Percentiles rank a stretch among this genome's conserved stretches.
These are phyloP conservation scores for Trichoderma orchidacearum DNA, from an alignment of 495 filamentous ascomycete genomes.

Conservation along the genomic window DNA sequence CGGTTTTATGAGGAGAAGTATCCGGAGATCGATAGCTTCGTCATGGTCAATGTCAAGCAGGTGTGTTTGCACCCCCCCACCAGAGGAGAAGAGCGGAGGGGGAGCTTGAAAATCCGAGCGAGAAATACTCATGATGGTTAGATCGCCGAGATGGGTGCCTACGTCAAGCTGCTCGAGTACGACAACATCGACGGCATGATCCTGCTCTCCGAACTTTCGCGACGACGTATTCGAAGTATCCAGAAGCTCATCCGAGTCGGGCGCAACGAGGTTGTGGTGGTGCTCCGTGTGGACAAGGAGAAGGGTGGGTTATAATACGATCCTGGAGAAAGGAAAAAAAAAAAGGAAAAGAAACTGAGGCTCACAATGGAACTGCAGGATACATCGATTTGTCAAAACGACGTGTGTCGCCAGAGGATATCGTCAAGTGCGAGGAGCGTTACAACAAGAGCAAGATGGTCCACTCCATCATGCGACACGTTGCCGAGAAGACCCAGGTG, in stretches of 20 bases:
- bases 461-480: constrained; percentile 94
- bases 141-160: constrained; percentile 99
- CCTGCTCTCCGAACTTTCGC: constrained; percentile 84
- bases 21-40: constrained; percentile 96
- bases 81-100: constrained; percentile 3
- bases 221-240: constrained; percentile 93
- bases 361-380: constrained; percentile 28
- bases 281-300: constrained; percentile 96
- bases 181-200: constrained; percentile 99
- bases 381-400: constrained; percentile 99
- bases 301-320: constrained; percentile 45
- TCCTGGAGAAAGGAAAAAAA: background rate
- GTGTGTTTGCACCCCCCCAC: constrained; percentile 37
- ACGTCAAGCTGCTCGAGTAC: constrained; percentile 98
- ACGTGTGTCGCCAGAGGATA: constrained; percentile 92
- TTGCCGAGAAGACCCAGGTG: constrained; percentile 88
- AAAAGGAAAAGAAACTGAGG: background rate
- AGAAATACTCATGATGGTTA: constrained; percentile 20
- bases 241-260: constrained; percentile 98
- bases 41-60: constrained; percentile 98
- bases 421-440: constrained; percentile 93
- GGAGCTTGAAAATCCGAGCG: background rate
- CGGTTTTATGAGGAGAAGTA: constrained; percentile 98
- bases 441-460: constrained; percentile 99
- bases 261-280: constrained; percentile 94